phyloP scores from a whole-genome alignment of 2,329 filamentous ascomycete genomes.

The Phaeosphaeriaceae sp. region DNA sequence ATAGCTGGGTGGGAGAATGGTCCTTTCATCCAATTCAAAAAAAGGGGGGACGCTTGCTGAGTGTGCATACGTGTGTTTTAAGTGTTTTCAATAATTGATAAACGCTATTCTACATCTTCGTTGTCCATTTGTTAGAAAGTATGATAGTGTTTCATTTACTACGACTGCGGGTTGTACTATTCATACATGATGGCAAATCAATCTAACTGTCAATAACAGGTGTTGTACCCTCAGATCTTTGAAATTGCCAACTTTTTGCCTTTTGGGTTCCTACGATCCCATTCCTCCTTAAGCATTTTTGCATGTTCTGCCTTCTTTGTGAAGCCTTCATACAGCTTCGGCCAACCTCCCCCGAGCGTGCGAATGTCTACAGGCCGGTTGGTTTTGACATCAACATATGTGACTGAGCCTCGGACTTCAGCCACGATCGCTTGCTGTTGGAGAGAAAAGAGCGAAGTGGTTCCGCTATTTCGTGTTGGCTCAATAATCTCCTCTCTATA shows the following conservation, averaged over 20 bases:
- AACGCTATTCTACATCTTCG: no score
- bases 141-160: no score
- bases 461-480: slow-evolving; percentile 18
- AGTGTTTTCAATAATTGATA: no score
- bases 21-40: no score
- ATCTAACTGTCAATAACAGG: no score
- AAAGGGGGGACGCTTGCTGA: no score
- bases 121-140: no score
- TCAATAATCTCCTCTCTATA: slow-evolving; percentile 15
- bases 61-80: no score
- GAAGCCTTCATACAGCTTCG: slow-evolving; percentile 19
- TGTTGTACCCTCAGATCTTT: neutral
- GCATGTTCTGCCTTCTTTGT: slow-evolving; percentile 17
- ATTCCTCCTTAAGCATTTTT: slow-evolving; percentile 14
- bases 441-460: slow-evolving; percentile 21
- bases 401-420: slow-evolving; percentile 17
- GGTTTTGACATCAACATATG: slow-evolving; percentile 22
- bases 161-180: no score
- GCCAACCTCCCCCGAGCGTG: slow-evolving; percentile 22
- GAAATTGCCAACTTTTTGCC: neutral
- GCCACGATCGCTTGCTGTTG: slow-evolving; percentile 26
- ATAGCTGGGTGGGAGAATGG: no score
- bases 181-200: no score
- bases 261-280: slow-evolving; percentile 15
- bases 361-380: slow-evolving; percentile 18